phyloP scores from a whole-genome alignment of 2,329 filamentous ascomycete genomes.

The Mycosphaerella sp. region DNA sequence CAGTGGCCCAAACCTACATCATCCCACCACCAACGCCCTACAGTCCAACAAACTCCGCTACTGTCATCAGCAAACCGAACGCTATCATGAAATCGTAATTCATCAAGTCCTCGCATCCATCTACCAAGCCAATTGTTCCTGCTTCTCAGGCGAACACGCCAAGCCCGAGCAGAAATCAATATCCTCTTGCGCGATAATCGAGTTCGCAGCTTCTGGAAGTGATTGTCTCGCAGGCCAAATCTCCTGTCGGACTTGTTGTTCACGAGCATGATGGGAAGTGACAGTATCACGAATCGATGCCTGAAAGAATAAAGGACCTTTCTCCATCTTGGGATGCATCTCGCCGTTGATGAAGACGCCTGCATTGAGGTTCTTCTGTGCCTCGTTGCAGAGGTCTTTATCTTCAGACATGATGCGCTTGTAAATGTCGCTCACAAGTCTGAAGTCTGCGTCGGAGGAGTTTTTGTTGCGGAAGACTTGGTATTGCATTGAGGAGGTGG shows the following conservation, averaged over 20 bases:
- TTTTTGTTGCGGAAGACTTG: constrained; percentile 59
- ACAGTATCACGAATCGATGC: constrained; percentile 46
- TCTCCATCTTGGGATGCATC: constrained; percentile 56
- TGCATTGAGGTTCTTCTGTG: constrained; percentile 56
- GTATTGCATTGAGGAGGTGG: constrained; percentile 53
- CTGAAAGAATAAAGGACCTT: constrained; percentile 53
- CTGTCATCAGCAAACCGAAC: too few species aligned
- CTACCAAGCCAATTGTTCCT: constrained; percentile 30
- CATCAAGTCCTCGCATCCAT: neutral
- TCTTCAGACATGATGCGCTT: constrained; percentile 60
- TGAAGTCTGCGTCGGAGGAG: constrained; percentile 54
- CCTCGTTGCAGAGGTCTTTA: constrained; percentile 55
- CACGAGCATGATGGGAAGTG: constrained; percentile 43
- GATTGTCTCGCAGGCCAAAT: constrained; percentile 50
- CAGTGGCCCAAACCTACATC: too few species aligned
- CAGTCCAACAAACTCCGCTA: too few species aligned
- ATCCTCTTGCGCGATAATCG: constrained; percentile 22
- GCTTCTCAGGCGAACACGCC: constrained; percentile 20
- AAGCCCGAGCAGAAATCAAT: constrained; percentile 30
- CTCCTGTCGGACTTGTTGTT: constrained; percentile 42
- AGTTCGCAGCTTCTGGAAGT: constrained; percentile 18
- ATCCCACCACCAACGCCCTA: too few species aligned
- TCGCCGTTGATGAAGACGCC: constrained; percentile 59
- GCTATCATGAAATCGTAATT: constrained; percentile 1
- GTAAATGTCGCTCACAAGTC: constrained; percentile 54